Evolutionary conservation across 345 rosid genomes (phyloP).

Genomic region (Linum usitatissimum): DNA sequence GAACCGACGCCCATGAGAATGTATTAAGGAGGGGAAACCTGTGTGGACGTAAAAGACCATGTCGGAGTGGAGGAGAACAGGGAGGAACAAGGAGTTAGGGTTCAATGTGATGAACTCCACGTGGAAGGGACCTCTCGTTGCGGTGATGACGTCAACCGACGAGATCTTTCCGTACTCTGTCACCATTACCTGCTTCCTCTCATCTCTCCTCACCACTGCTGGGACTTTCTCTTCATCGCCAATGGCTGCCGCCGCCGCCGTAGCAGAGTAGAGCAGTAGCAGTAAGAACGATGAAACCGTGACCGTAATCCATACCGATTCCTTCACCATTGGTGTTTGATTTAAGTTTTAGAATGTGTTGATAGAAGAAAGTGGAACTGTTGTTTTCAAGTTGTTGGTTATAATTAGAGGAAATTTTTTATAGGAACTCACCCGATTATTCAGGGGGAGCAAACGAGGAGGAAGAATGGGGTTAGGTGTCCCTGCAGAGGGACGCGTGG

Average conservation of each 20-base stretch:
- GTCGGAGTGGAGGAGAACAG: slow-evolving; percentile 70
- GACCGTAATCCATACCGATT: not conserved
- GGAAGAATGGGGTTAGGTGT: not conserved
- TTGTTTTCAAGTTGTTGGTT: too few relatives aligned
- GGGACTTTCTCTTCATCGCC: slow-evolving; percentile 16
- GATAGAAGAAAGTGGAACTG: too few relatives aligned
- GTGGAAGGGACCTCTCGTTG: slow-evolving; percentile 35
- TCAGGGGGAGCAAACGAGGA: not conserved
- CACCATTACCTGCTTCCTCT: slow-evolving; percentile 33
- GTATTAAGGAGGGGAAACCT: slow-evolving; percentile 43
- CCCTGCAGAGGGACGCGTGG: not conserved
- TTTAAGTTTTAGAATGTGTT: not conserved
- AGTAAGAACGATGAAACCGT: not conserved
- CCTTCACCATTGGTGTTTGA: not conserved
- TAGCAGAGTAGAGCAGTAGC: slow-evolving; percentile 1
- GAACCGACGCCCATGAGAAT: too few relatives aligned
- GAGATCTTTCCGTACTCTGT: slow-evolving; percentile 56
- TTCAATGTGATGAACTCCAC: slow-evolving; percentile 72
- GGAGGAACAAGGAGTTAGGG: slow-evolving; percentile 72
- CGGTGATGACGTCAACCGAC: slow-evolving; percentile 36
- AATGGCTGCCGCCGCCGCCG: slow-evolving; percentile 11
- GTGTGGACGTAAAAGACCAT: slow-evolving; percentile 76
- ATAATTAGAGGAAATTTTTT: too few relatives aligned
- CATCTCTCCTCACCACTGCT: slow-evolving; percentile 35
- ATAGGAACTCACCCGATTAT: not conserved